Percentiles rank a stretch among this genome's conserved stretches.
phyloP scores from a whole-genome alignment of 2,329 filamentous ascomycete species.

The Fusarium sp. region DNA sequence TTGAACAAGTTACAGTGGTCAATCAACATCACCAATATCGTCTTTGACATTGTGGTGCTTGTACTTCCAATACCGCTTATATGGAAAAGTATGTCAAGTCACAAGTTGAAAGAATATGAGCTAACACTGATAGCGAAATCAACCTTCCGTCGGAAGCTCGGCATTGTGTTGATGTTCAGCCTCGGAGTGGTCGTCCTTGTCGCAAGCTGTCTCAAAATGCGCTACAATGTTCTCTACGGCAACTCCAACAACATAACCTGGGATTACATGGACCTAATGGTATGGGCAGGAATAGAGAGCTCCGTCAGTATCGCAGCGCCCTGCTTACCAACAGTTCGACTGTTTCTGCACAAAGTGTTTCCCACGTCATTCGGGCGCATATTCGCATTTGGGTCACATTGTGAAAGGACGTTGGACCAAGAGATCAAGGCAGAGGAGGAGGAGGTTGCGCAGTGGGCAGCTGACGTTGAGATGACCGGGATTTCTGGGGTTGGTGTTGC shows the following conservation, averaged over 20 bases:
- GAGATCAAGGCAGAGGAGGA: constrained; percentile 17
- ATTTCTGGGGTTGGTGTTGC: neutral
- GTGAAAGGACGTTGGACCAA: neutral
- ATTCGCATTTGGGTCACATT: constrained; percentile 4
- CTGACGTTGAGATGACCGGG: neutral
- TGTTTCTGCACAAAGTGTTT: constrained; percentile 1
- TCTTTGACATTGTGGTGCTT: neutral
- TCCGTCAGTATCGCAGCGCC: constrained; percentile 11
- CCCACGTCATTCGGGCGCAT: constrained; percentile 4
- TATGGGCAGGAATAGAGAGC: constrained; percentile 13
- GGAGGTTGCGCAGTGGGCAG: neutral
- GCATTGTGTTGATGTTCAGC: constrained; percentile 16
- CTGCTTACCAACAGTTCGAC: neutral
- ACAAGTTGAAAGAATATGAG: rapidly evolving
- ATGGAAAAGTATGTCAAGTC: neutral
- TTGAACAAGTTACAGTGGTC: constrained; percentile 8
- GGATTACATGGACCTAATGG: constrained; percentile 19
- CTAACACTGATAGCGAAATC: neutral
- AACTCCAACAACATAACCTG: constrained; percentile 5
- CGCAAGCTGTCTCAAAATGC: constrained; percentile 20
- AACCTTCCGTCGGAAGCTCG: constrained; percentile 6
- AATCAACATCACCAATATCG: constrained; percentile 10
- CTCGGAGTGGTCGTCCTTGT: constrained; percentile 1
- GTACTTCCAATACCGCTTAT: constrained; percentile 10
- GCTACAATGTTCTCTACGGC: constrained; percentile 15